Percentiles rank a stretch among this genome's conserved stretches.
Evolutionary conservation across 768 basidiomycete genomes (phyloP).

Genomic region (Trichaptum fuscoviolaceum): DNA sequence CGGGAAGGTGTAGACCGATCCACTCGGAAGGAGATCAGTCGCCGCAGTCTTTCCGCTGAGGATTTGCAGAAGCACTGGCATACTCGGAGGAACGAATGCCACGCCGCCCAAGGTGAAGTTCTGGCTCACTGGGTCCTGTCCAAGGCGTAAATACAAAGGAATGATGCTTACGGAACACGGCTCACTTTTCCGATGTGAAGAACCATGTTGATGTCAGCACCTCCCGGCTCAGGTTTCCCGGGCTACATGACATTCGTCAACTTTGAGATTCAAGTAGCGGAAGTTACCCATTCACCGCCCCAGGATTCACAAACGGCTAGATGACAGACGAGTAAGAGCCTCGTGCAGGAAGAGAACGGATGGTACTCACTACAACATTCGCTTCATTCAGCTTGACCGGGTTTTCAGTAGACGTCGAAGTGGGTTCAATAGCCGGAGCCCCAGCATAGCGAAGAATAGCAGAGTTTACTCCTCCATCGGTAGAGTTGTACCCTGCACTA

Average conservation of each 20-base stretch:
- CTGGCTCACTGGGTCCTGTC: neutral
- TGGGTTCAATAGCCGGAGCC: conserved; percentile 34
- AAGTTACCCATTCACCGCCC: neutral
- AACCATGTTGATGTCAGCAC: neutral
- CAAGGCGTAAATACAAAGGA: neutral
- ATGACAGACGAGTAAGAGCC: neutral
- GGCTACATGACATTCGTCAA: neutral
- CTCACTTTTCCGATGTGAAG: neutral
- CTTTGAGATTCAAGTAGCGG: neutral
- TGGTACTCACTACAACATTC: conserved; percentile 12
- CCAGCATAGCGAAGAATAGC: conserved; percentile 49
- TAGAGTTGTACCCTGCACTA: conserved; percentile 19
- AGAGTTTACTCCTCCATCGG: conserved; percentile 44
- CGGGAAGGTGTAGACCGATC: conserved; percentile 42
- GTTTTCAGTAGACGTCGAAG: conserved; percentile 22
- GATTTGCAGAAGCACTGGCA: conserved; percentile 55
- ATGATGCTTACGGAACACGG: neutral
- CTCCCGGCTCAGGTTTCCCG: conserved; percentile 1
- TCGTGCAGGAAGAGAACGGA: neutral
- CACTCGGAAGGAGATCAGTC: conserved; percentile 42
- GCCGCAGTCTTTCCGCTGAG: conserved; percentile 47
- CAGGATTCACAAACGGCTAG: conserved; percentile 2
- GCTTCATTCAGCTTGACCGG: conserved; percentile 26
- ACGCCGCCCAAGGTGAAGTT: conserved; percentile 24
- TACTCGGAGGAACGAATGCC: conserved; percentile 34